Conservation (phyloP, 1,284 basidiomycete genomes). For the Mycosarcoma maydis region DNA sequence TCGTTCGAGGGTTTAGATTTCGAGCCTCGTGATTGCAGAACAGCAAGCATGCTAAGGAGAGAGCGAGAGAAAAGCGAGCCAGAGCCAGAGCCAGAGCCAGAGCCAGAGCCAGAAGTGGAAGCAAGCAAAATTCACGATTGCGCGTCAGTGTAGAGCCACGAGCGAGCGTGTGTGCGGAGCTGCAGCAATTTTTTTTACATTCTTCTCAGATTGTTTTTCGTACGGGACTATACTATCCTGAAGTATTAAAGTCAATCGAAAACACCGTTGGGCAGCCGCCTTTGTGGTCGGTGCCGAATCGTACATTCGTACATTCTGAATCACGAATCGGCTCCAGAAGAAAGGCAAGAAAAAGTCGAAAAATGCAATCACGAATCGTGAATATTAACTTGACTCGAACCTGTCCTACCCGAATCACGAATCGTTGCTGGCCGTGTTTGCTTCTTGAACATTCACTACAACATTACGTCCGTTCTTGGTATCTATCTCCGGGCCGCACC, state of each 20-base stretch:
- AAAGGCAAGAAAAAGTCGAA: conserved; percentile 20
- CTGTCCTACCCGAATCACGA: background rate
- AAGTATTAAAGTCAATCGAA: no score
- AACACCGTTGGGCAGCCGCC: no score
- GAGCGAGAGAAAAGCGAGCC: no score
- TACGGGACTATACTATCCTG: no score
- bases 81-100: no score
- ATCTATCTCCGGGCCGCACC: background rate
- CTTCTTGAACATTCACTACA: no score
- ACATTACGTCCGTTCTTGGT: no score
- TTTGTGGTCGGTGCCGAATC: conserved; percentile 13
- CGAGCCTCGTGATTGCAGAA: background rate
- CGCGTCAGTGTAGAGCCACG: no score
- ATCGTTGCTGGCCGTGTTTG: no score
- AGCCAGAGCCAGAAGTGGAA: no score
- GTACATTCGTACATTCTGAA: no score
- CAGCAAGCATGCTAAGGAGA: background rate
- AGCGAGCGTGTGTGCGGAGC: background rate
- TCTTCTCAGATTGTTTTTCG: conserved; percentile 12
- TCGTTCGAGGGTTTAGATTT: background rate
- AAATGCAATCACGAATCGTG: conserved; percentile 29
- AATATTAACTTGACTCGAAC: background rate
- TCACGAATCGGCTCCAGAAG: conserved; percentile 22
- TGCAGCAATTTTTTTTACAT: conserved; percentile 21
- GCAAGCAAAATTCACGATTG: no score